A percentile compares a stretch with the other conserved stretches of the same genome.
These are phyloP conservation scores for Aspergillus indologenus DNA, from an alignment of 495 filamentous ascomycete species.

Conservation along the genomic window DNA sequence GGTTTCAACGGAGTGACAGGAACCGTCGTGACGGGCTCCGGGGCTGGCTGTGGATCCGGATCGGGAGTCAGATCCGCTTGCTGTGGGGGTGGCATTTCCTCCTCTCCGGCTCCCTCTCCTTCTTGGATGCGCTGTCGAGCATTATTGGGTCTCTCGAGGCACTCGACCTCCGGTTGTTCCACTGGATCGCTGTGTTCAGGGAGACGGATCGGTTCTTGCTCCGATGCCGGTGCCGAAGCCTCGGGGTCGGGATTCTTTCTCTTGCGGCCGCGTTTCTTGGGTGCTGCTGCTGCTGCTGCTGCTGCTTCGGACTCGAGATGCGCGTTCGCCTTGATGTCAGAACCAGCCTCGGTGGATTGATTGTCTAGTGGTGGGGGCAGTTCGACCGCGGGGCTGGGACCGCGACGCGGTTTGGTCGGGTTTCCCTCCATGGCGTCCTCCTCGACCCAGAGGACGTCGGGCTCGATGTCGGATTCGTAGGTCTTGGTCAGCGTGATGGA, in stretches of 20 bases:
- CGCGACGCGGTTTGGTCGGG: constrained; percentile 1
- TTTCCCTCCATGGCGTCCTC: too few relatives aligned
- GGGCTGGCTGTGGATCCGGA: not conserved
- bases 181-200: not conserved
- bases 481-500: constrained; percentile 29
- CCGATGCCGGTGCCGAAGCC: too few relatives aligned
- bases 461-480: constrained; percentile 27
- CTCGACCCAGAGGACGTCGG: constrained; percentile 41
- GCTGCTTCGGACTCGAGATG: not conserved
- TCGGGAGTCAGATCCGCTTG: not conserved
- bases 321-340: not conserved
- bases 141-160: too few relatives aligned
- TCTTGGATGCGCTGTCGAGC: not conserved
- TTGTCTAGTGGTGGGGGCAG: not conserved
- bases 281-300: constrained; percentile 16
- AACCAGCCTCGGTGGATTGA: not conserved
- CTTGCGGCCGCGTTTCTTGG: constrained; percentile 48
- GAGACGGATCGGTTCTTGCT: constrained; percentile 20
- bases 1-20: constrained; percentile 3
- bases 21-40: constrained; percentile 3
- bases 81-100: not conserved
- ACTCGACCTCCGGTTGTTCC: not conserved
- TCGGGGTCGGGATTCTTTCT: constrained; percentile 30
- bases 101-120: not conserved
- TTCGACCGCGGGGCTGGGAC: not conserved